Conservation (phyloP, 2,329 filamentous ascomycete species). For the Apiospora malaysiana region DNA sequence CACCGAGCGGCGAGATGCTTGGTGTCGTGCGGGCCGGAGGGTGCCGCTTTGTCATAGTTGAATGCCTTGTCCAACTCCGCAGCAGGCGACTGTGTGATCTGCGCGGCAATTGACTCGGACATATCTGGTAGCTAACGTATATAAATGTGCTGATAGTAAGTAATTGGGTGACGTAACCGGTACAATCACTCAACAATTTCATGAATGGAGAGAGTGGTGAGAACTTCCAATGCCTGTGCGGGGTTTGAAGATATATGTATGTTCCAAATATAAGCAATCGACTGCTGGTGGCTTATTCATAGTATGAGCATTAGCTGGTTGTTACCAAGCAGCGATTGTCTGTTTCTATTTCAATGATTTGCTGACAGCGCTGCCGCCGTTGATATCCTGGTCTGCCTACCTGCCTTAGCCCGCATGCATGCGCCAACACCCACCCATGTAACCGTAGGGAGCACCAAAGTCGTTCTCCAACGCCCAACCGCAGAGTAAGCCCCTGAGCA, state of each 20-base stretch:
- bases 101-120: neutral
- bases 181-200: neutral
- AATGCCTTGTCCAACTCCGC: neutral
- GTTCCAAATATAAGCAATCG: neutral
- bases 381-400: no score
- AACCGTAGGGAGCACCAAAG: no score
- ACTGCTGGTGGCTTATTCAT: neutral
- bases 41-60: neutral
- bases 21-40: neutral
- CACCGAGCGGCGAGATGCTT: neutral
- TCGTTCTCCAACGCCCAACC: neutral
- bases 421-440: no score
- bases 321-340: neutral
- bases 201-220: neutral
- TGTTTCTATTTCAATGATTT: neutral
- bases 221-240: neutral
- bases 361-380: neutral
- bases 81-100: neutral
- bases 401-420: no score
- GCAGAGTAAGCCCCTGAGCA: neutral
- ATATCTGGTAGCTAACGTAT: neutral
- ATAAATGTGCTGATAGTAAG: neutral
- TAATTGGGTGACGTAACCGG: neutral
- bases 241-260: neutral
- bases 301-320: neutral